Base-by-base conservation (phyloP, 2,329 filamentous ascomycete genomes). In the Periconia sp. region DNA sequence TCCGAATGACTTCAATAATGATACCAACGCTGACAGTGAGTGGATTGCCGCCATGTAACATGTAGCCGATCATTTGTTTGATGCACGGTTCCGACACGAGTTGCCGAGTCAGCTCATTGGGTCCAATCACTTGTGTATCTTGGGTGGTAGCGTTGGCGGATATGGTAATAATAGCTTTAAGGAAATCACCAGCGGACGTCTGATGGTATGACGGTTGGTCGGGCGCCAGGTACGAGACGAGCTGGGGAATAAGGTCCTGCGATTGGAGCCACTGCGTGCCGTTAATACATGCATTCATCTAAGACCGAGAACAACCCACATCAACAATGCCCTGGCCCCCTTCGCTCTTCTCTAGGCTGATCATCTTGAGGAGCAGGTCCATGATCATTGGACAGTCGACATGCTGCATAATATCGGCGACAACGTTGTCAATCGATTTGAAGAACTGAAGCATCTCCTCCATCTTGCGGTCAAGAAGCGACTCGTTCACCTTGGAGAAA, bases 121-220 rank as follows among this genome's bases (percentile, higher is more conserved):
- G 94, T 3, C 94, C 94, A 70, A 99, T 97, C 66, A 95, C 97
- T n/a, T 93, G 94, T 71, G 97, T 92, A 68, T 99, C 94, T 68
- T 97, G 96, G 64, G 96, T 94, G 1, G 93, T 97, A 2, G 94
- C 94, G 69, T 99, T 99, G 56, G 94, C 94, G 1, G 94, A 97
- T 54, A 99, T 97, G 23, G 94, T 99, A 62, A 99, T 97, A 70
- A 99, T 97, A 41, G 94, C 94, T 74, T 99, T 99, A 65, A 99
- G 84, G 63, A 99, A 99, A 71, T 99, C 94, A 42, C 94, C 94
- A 1, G 94, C 94, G 0, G 94, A 95, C 0, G 94, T 97, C 73
- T 99, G 94, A 2, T 94, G 95, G 1, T 93, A 90, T 73, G 91
- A 91, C 58, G 87, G 89, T 68, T 95, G 87, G 56, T 95, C 86